A percentile compares a stretch with the other conserved stretches of the same genome.
phyloP scores from a whole-genome alignment of 805 yeast species.

The Isabelozyma heimii region DNA sequence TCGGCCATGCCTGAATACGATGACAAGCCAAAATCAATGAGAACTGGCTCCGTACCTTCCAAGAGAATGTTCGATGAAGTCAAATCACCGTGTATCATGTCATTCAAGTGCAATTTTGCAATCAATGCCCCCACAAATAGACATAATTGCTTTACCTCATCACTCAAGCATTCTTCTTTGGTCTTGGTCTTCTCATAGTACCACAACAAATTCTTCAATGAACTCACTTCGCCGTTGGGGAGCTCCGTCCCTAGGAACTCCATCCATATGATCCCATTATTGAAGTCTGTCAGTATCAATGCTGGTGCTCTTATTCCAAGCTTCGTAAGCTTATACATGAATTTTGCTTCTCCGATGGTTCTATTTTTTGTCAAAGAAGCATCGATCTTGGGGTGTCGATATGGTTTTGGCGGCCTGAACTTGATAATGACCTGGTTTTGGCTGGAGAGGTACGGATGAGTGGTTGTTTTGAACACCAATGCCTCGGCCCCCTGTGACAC shows the following conservation, averaged over 20 bases:
- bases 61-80: conserved; percentile 86
- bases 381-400: conserved; percentile 84
- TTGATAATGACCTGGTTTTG: conserved; percentile 59
- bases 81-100: conserved; percentile 89
- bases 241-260: conserved; percentile 63
- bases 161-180: conserved; percentile 20
- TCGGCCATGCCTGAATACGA: conserved; percentile 73
- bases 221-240: conserved; percentile 52
- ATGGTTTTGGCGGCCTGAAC: conserved; percentile 86
- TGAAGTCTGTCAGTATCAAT: conserved; percentile 71
- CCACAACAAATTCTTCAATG: conserved; percentile 77
- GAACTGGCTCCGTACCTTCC: conserved; percentile 41
- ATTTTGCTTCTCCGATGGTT: conserved; percentile 80
- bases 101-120: conserved; percentile 69
- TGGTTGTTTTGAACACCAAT: conserved; percentile 58
- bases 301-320: conserved; percentile 70
- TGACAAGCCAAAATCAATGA: conserved; percentile 92
- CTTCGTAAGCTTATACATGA: conserved; percentile 54
- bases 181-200: conserved; percentile 35
- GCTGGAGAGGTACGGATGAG: conserved; percentile 61
- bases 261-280: conserved; percentile 86
- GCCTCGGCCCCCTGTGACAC: conserved; percentile 94
- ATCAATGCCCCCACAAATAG: conserved; percentile 61
- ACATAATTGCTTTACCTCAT: conserved; percentile 44
- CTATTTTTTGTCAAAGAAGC: conserved; percentile 71